Evolutionary conservation across 2,329 filamentous ascomycete species (phyloP).

Genomic region (Beauveria sp.): DNA sequence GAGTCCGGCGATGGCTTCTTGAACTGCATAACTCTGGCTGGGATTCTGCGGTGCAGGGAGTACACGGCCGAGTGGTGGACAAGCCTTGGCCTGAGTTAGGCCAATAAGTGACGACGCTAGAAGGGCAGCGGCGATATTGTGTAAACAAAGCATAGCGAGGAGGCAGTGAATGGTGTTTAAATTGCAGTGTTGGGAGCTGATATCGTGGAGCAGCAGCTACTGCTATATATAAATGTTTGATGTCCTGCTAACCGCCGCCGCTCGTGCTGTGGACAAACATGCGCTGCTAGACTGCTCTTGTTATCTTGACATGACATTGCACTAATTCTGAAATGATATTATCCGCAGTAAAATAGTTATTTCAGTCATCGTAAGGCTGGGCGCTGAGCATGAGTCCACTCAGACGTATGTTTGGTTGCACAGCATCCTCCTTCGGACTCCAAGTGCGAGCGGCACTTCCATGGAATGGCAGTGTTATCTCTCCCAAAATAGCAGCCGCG

Average conservation of each 20-base stretch:
- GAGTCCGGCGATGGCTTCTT: slow-evolving; percentile 19
- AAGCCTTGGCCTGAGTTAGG: slow-evolving; percentile 25
- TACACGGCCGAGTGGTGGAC: slow-evolving; percentile 35
- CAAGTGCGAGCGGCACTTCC: neutral
- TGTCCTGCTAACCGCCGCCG: neutral
- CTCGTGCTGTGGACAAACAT: neutral
- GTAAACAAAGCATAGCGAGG: neutral
- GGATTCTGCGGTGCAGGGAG: slow-evolving; percentile 29
- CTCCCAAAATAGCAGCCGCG: too few relatives aligned
- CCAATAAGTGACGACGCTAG: slow-evolving; percentile 14
- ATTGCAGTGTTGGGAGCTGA: neutral
- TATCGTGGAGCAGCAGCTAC: neutral
- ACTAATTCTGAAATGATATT: neutral
- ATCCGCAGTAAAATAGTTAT: too few relatives aligned
- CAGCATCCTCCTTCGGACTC: neutral
- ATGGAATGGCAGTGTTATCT: neutral
- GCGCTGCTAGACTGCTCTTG: neutral
- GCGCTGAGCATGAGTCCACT: neutral
- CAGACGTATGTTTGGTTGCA: neutral
- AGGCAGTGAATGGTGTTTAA: neutral
- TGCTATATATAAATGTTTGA: neutral
- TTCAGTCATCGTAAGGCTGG: neutral
- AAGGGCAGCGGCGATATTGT: slow-evolving; percentile 4
- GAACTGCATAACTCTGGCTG: slow-evolving; percentile 22
- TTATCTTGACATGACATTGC: neutral